Base-by-base conservation (phyloP, 1,284 basidiomycete genomes). In the Cryptococcus hybrid region DNA sequence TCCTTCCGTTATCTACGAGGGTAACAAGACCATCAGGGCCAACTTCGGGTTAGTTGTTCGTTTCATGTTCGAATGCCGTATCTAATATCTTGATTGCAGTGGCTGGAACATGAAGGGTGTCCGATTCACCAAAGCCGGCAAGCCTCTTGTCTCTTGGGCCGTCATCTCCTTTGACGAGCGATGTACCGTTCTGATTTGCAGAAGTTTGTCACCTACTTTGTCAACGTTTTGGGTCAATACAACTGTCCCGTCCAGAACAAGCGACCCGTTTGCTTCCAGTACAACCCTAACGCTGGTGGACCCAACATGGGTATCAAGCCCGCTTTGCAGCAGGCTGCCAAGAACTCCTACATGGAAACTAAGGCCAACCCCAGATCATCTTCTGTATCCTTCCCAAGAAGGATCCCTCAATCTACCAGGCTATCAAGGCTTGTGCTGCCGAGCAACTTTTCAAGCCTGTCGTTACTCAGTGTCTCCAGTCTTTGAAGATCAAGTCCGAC, bases 381-480 rank as follows among this genome's bases (percentile, higher is more conserved):
- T 42, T 78, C 37, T 63, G 74, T 55, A 68, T 78, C 50, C 54
- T 76, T 55, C 73, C 73, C 0, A 53, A 59, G 35, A 68, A 70
- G 47, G 75, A 81, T 52, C 62, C 65, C 1, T 51, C 59, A 0
- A 65, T 76, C 38, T 81, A 82, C 68, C 70, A 75, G 56, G 62
- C 66, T 11, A 69, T 81, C 70, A 82, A 81, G 70, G 61, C 68
- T 18, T 57, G 63, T 7, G 76, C 76, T 57, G 58, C 60, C 8
- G 63, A 65, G 37, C 51, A 54, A 4, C 54, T 65, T 1, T 51
- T 46, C 46, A 57, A 59, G 73, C 66, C 73, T 35, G 65, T 77
- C 42, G 59, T 70, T 0, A 78, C 78, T 0, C 78, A 79, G 66
- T 80, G 68, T 65, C 74, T 64, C 43, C 79, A 66, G 57, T 67